Conservation (phyloP, 768 basidiomycete species). For the Agrocybe pediades region DNA sequence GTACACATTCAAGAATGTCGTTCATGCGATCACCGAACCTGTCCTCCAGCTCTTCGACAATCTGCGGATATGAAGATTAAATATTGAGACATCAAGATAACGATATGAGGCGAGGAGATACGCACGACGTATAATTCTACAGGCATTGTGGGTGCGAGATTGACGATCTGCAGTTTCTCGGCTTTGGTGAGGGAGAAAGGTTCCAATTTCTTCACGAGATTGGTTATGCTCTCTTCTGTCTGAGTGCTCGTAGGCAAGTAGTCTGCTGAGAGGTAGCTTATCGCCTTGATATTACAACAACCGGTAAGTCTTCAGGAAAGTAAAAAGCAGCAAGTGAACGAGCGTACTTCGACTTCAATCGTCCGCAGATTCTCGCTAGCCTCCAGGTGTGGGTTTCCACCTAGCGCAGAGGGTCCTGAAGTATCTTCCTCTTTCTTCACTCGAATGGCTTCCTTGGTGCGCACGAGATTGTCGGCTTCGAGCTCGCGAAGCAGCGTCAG, state of each 20-base stretch:
- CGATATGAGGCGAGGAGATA: slow-evolving; percentile 12
- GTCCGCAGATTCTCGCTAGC: slow-evolving; percentile 83
- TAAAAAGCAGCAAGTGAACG: background rate
- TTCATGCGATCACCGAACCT: slow-evolving; percentile 72
- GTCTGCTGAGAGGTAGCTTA: slow-evolving; percentile 78
- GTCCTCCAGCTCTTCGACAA: slow-evolving; percentile 90
- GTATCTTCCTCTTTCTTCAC: slow-evolving; percentile 79
- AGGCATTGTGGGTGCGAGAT: slow-evolving; percentile 77
- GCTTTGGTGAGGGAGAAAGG: slow-evolving; percentile 81
- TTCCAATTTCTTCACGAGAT: slow-evolving; percentile 67
- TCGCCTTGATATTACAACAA: slow-evolving; percentile 55
- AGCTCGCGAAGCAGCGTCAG: slow-evolving; percentile 74
- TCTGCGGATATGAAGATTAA: slow-evolving; percentile 45
- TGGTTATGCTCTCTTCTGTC: slow-evolving; percentile 60
- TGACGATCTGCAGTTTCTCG: slow-evolving; percentile 92
- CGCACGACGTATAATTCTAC: slow-evolving; percentile 91
- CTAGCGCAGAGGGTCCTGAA: slow-evolving; percentile 25
- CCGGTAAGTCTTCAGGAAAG: too few relatives aligned
- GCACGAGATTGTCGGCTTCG: slow-evolving; percentile 70
- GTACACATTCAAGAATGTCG: slow-evolving; percentile 62
- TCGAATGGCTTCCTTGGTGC: slow-evolving; percentile 68
- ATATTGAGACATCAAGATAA: background rate
- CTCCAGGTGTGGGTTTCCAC: slow-evolving; percentile 38
- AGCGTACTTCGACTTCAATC: slow-evolving; percentile 77
- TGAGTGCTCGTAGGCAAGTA: slow-evolving; percentile 72